A percentile compares a stretch with the other conserved stretches of the same genome.
Evolutionary conservation across 2,329 filamentous ascomycete genomes (phyloP).

Genomic region (Claviceps africana): DNA sequence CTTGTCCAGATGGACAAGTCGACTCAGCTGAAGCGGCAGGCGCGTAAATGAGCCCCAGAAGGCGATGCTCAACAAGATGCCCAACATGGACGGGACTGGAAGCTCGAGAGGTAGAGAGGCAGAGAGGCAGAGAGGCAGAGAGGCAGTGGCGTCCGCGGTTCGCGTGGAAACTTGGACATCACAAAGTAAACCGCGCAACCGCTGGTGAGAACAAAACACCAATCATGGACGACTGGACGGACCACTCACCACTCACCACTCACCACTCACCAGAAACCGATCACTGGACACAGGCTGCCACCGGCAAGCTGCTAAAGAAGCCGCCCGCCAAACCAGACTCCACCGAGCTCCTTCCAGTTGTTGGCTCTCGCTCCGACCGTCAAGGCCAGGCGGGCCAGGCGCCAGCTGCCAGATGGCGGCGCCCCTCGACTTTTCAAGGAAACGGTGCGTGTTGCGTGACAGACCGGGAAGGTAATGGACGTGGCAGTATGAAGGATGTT

Average conservation of each 20-base stretch:
- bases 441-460: not conserved
- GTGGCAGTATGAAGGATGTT: not conserved
- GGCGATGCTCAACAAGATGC: too few species aligned
- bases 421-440: not conserved
- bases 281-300: not conserved
- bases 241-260: not conserved
- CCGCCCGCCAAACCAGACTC: not conserved
- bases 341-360: not conserved
- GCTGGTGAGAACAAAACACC: too few species aligned
- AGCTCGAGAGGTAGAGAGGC: not conserved
- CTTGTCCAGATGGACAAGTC: not conserved
- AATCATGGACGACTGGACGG: not conserved
- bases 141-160: not conserved
- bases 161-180: not conserved
- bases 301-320: not conserved
- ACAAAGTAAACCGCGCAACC: not conserved
- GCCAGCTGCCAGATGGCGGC: not conserved
- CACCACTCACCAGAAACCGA: not conserved
- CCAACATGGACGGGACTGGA: too few species aligned
- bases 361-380: not conserved
- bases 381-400: too few species aligned
- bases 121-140: too few species aligned
- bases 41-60: not conserved
- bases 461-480: not conserved
- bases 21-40: not conserved